Conservation (phyloP, 108 stramenopile genomes). For the Cyclotella cryptica region DNA sequence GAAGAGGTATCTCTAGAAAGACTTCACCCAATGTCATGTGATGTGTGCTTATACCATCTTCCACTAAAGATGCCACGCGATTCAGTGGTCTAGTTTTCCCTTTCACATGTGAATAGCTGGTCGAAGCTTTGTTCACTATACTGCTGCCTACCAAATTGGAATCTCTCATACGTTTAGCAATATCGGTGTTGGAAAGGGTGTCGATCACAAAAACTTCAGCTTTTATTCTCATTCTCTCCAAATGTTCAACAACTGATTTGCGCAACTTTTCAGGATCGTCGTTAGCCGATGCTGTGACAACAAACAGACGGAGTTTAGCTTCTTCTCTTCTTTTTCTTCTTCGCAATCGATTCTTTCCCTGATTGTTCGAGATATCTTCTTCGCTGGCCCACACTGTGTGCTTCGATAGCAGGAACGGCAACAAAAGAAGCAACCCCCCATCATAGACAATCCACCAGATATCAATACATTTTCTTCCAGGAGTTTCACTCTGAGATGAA, state of each 20-base stretch:
- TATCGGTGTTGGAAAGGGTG: conserved; percentile 37
- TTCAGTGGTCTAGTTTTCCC: conserved; percentile 11
- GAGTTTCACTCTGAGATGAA: conserved; percentile 1
- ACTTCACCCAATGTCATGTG: conserved; percentile 57
- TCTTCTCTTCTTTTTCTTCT: conserved; percentile 17
- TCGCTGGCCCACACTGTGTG: conserved; percentile 55
- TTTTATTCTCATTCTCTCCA: conserved; percentile 51
- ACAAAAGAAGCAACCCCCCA: conserved; percentile 79
- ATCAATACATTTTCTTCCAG: conserved; percentile 63
- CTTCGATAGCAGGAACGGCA: conserved; percentile 73
- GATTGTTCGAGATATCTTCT: conserved; percentile 5
- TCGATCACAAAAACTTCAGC: conserved; percentile 59
- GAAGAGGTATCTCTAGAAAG: conserved; percentile 19
- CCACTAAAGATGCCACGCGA: conserved; percentile 38
- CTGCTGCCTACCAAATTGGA: conserved; percentile 27
- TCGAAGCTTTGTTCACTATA: neutral
- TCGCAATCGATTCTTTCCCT: conserved; percentile 7
- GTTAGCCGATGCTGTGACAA: conserved; percentile 48
- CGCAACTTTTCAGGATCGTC: conserved; percentile 51
- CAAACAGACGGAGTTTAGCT: conserved; percentile 64
- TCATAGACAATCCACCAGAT: conserved; percentile 87
- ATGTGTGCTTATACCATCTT: conserved; percentile 51
- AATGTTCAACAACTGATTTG: conserved; percentile 44
- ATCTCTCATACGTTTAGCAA: conserved; percentile 61
- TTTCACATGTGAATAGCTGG: neutral